phyloP scores from a whole-genome alignment of 2,329 filamentous ascomycete species.

The Botrytis galanthina region DNA sequence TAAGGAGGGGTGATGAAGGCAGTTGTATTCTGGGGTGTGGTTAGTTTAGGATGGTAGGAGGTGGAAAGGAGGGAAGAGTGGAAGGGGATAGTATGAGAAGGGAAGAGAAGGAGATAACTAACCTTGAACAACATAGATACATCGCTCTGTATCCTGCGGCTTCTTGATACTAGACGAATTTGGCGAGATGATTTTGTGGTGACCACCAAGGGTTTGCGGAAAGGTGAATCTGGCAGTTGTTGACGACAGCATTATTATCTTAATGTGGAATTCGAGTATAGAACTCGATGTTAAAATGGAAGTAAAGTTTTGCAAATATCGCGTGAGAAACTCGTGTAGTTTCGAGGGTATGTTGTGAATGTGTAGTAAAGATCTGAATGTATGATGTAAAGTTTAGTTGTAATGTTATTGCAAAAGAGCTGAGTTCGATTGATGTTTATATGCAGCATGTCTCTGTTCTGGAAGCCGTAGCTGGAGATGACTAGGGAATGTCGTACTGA shows the following conservation, averaged over 20 bases:
- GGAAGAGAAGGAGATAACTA: no score
- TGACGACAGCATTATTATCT: neutral
- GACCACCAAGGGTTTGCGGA: neutral
- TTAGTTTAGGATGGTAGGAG: neutral
- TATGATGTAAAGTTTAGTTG: neutral
- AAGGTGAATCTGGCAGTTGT: neutral
- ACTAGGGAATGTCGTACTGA: neutral
- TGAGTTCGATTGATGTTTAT: rapidly evolving
- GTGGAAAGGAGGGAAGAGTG: no score
- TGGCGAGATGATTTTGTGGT: neutral
- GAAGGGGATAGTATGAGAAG: no score
- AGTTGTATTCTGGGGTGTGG: neutral
- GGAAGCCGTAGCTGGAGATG: rapidly evolving
- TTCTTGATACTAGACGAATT: neutral
- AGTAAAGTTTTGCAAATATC: neutral
- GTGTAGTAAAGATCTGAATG: neutral
- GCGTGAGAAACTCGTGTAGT: no score
- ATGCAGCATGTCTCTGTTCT: no score
- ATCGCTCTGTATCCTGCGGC: neutral
- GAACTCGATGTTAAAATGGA: neutral
- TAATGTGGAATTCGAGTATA: neutral
- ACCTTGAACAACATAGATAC: neutral
- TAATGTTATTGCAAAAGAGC: neutral
- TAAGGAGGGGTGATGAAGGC: neutral
- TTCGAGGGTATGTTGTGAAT: neutral